Evolutionary conservation across 495 filamentous ascomycete genomes (phyloP).

Genomic region (Cercophora sp.): DNA sequence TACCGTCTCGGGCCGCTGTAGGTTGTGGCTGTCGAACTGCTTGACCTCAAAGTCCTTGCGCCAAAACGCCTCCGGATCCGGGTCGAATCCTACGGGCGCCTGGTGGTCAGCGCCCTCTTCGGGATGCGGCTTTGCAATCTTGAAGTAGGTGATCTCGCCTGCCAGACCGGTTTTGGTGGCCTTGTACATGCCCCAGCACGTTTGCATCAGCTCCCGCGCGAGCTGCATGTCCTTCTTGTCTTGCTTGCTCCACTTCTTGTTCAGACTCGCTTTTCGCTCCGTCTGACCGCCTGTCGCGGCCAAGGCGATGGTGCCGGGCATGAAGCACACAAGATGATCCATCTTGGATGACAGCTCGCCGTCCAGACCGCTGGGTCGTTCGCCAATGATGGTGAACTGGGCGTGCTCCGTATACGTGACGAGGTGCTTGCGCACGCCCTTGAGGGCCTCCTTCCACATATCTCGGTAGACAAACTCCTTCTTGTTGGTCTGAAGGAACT

Average conservation of each 20-base stretch:
- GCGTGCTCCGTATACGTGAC: slow-evolving; percentile 79
- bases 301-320: slow-evolving; percentile 92
- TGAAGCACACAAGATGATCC: slow-evolving; percentile 97
- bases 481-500: slow-evolving; percentile 87
- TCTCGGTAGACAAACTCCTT: slow-evolving; percentile 82
- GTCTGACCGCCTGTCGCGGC: slow-evolving; percentile 76
- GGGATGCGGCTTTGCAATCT: slow-evolving; percentile 60
- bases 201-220: slow-evolving; percentile 86
- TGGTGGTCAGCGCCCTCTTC: slow-evolving; percentile 50
- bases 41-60: slow-evolving; percentile 75
- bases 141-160: slow-evolving; percentile 87
- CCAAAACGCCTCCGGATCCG: slow-evolving; percentile 55
- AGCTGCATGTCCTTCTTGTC: slow-evolving; percentile 84
- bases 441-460: slow-evolving; percentile 86
- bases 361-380: slow-evolving; percentile 72
- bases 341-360: slow-evolving; percentile 74
- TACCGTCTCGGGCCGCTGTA: slow-evolving; percentile 94
- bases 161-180: slow-evolving; percentile 83
- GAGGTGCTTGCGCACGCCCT: slow-evolving; percentile 85
- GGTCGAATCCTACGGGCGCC: slow-evolving; percentile 44
- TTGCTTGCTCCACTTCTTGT: slow-evolving; percentile 65
- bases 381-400: slow-evolving; percentile 78
- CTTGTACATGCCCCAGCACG: slow-evolving; percentile 96
- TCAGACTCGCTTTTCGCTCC: slow-evolving; percentile 68
- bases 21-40: slow-evolving; percentile 73